Evolutionary conservation across 202 grass and related monocot species (phyloP).

Genomic region (Alloteropsis angusta): DNA sequence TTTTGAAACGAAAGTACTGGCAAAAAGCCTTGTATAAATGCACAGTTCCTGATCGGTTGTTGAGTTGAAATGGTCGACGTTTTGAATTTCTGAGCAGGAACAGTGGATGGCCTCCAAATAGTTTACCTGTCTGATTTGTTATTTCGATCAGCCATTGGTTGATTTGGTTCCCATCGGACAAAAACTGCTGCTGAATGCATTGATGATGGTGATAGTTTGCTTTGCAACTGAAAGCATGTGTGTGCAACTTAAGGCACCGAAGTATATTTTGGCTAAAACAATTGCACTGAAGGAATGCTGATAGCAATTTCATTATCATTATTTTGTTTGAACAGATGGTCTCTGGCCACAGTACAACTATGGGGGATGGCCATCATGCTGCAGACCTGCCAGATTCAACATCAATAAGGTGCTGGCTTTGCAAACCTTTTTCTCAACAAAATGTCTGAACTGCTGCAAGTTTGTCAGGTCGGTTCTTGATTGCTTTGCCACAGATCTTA

Average conservation of each 20-base stretch:
- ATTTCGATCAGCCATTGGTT: neutral
- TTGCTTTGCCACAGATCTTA: constrained; percentile 38
- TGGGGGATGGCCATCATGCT: constrained; percentile 82
- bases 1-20: too few relatives aligned
- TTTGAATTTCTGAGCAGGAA: neutral
- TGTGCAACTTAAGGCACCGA: neutral
- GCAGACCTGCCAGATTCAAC: constrained; percentile 54
- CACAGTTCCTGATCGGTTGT: neutral
- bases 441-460: neutral
- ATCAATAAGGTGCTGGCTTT: constrained; percentile 51
- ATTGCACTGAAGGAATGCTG: neutral
- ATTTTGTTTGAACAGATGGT: constrained; percentile 52
- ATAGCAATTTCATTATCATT: neutral
- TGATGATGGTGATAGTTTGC: neutral
- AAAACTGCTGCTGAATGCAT: neutral
- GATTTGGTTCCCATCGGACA: neutral
- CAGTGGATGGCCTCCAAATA: neutral
- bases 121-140: neutral
- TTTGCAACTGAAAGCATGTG: neutral
- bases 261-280: neutral
- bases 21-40: neutral
- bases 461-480: neutral
- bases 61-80: neutral
- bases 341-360: constrained; percentile 72
- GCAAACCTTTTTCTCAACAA: neutral